phyloP scores from a whole-genome alignment of 106 monocot species.

The Phalaenopsis aphrodite region DNA sequence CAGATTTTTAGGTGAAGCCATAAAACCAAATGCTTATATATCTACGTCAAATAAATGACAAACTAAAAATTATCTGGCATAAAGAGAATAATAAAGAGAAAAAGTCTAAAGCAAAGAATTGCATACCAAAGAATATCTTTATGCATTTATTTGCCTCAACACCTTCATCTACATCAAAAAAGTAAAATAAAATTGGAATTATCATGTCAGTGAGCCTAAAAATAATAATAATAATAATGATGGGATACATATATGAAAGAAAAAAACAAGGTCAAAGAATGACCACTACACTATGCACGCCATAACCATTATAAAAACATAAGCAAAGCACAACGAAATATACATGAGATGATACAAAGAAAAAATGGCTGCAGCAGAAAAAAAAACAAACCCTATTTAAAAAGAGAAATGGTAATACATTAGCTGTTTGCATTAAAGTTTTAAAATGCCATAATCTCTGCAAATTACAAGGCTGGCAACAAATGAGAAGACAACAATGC shows the following conservation, averaged over 20 bases:
- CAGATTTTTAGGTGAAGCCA: not conserved
- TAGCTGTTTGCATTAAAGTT: not conserved
- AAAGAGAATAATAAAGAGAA: not conserved
- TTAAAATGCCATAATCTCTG: not conserved
- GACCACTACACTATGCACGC: not conserved
- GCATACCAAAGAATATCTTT: conserved; percentile 73
- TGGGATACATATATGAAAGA: not conserved
- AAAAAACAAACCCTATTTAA: not conserved
- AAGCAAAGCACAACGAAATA: not conserved
- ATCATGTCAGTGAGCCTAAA: not conserved
- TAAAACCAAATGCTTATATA: not conserved
- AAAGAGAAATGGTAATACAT: not conserved
- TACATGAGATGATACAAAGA: not conserved
- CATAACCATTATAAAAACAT: not conserved
- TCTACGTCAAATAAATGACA: not conserved
- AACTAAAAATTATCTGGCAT: not conserved
- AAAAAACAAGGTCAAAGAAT: not conserved
- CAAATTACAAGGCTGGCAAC: not conserved
- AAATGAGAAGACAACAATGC: not conserved
- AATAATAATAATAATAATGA: not conserved
- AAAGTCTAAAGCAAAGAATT: not conserved
- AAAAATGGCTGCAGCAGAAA: not conserved
- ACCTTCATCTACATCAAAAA: conserved; percentile 61
- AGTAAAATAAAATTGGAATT: not conserved
- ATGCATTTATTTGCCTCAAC: conserved; percentile 82